Evolutionary conservation across 1,139 yeast genomes (phyloP).

Genomic region (Yamadazyma kanchanaburiensis): DNA sequence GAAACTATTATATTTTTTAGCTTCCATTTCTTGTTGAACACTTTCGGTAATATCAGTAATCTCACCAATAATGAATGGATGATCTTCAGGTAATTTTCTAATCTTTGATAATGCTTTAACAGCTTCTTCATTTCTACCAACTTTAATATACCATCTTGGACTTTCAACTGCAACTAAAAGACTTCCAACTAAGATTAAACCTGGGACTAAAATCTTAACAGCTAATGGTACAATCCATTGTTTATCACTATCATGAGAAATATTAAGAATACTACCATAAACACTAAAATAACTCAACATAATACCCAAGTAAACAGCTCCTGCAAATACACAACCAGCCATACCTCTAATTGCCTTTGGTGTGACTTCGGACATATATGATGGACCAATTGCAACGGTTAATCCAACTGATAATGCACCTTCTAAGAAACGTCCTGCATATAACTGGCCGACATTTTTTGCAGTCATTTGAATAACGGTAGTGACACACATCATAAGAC

Average conservation of each 20-base stretch:
- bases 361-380: slow-evolving; percentile 51
- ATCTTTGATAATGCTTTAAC: slow-evolving; percentile 37
- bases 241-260: slow-evolving; percentile 21
- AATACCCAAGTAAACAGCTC: slow-evolving; percentile 54
- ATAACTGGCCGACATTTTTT: slow-evolving; percentile 42
- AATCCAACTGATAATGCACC: slow-evolving; percentile 53
- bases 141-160: slow-evolving; percentile 46
- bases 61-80: slow-evolving; percentile 51
- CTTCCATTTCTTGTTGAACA: slow-evolving; percentile 36
- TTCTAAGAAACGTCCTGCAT: slow-evolving; percentile 53
- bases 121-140: slow-evolving; percentile 32
- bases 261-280: slow-evolving; percentile 38
- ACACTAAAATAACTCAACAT: slow-evolving; percentile 51
- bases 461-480: slow-evolving; percentile 49
- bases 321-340: slow-evolving; percentile 48
- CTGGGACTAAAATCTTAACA: slow-evolving; percentile 40
- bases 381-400: slow-evolving; percentile 56
- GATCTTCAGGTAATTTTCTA: slow-evolving; percentile 48
- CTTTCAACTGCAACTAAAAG: slow-evolving; percentile 37
- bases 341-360: slow-evolving; percentile 53
- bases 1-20: slow-evolving; percentile 15
- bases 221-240: slow-evolving; percentile 40
- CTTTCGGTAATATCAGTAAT: slow-evolving; percentile 49
- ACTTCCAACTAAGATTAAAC: slow-evolving; percentile 35
- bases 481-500: slow-evolving; percentile 44